Conservation (phyloP, 441 rosid genomes). For the Populus hybrid region DNA sequence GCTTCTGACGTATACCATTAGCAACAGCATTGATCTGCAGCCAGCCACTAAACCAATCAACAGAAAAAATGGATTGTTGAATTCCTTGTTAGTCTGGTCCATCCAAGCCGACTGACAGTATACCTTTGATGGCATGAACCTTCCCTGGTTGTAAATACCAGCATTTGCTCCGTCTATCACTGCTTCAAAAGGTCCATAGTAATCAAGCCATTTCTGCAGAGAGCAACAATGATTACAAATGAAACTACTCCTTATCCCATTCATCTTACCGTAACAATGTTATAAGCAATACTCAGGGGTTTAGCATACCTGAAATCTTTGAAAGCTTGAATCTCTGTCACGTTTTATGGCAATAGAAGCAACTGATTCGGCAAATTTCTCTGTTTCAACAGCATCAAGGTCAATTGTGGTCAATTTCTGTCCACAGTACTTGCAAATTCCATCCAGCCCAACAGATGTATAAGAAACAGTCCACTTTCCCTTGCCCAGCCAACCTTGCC, state of each 20-base stretch:
- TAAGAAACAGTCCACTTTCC: conserved; percentile 50
- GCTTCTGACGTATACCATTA: conserved; percentile 52
- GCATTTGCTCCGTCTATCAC: conserved; percentile 67
- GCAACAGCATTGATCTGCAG: conserved; percentile 52
- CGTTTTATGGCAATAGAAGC: conserved; percentile 55
- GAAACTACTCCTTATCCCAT: neutral
- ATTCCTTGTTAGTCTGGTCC: neutral
- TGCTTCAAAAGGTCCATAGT: conserved; percentile 68
- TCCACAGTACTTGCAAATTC: conserved; percentile 52
- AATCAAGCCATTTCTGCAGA: conserved; percentile 70
- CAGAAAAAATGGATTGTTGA: neutral
- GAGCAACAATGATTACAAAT: neutral
- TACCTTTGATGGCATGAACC: conserved; percentile 56
- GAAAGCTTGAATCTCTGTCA: conserved; percentile 55
- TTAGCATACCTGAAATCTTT: conserved; percentile 56
- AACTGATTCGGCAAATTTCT: conserved; percentile 59
- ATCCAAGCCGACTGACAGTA: conserved; percentile 1
- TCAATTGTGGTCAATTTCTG: conserved; percentile 56
- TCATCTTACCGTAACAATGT: conserved; percentile 10
- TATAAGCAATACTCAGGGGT: conserved; percentile 6
- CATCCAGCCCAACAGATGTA: conserved; percentile 44
- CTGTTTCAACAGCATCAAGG: conserved; percentile 58
- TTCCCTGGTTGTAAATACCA: conserved; percentile 47
- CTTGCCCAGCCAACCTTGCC: conserved; percentile 68
- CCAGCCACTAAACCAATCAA: conserved; percentile 6